These are phyloP conservation scores for Paraphaeosphaeria sporulosa DNA, from an alignment of 2,329 filamentous ascomycete species.

Conservation along the genomic window DNA sequence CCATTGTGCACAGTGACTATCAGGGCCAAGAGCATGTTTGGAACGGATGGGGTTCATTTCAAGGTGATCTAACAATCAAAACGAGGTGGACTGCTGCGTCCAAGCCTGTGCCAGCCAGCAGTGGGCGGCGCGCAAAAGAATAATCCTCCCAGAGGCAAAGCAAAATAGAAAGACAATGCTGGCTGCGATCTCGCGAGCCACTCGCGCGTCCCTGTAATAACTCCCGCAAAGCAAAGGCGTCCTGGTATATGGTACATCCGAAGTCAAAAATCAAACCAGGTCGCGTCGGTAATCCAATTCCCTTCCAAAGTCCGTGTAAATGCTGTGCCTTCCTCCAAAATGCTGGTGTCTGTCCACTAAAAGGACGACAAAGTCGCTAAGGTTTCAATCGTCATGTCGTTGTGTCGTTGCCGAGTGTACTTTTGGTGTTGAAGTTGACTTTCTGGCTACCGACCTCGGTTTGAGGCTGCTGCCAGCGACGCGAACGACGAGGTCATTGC, in stretches of 20 bases:
- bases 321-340: constrained; percentile 12
- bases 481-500: constrained; percentile 52
- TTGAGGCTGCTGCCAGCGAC: constrained; percentile 44
- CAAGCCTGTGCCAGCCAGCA: constrained; percentile 2
- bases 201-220: constrained; percentile 2
- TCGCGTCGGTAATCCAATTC: constrained; percentile 6
- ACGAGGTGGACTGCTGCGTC: background rate
- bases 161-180: background rate
- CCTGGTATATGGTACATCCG: constrained; percentile 18
- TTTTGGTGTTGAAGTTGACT: constrained; percentile 18
- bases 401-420: background rate
- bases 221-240: background rate
- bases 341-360: background rate
- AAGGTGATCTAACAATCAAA: constrained; percentile 1
- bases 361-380: constrained; percentile 16
- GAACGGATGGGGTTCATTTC: constrained; percentile 7
- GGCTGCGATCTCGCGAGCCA: constrained; percentile 3
- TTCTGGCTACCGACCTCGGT: constrained; percentile 31
- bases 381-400: constrained; percentile 11
- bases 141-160: background rate
- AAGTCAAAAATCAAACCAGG: background rate
- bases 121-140: background rate
- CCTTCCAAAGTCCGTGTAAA: constrained; percentile 10
- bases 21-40: too few species aligned
- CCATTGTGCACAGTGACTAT: too few species aligned